A percentile compares a stretch with the other conserved stretches of the same genome.
Evolutionary conservation across 495 filamentous ascomycete species (phyloP).

Genomic region (Trichodelitschia bisporula): DNA sequence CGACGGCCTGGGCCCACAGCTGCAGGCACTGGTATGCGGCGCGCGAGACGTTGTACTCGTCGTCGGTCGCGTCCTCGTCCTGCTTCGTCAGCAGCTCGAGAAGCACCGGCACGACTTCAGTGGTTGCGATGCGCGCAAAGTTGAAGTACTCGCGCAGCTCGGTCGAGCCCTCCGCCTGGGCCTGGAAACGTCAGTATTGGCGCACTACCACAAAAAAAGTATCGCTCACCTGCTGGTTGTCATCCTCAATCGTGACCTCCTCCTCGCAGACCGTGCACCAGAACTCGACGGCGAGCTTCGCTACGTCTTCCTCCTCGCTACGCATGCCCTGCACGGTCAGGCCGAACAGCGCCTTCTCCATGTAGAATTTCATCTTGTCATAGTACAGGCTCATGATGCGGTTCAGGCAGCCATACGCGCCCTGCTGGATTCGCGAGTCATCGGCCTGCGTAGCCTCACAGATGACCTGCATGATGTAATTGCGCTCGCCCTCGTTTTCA

Average conservation of each 20-base stretch:
- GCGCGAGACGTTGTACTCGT: constrained; percentile 90
- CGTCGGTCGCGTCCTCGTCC: constrained; percentile 86
- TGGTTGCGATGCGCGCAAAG: constrained; percentile 70
- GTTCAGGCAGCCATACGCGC: constrained; percentile 90
- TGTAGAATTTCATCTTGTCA: constrained; percentile 98
- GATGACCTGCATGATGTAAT: constrained; percentile 99
- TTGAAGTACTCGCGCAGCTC: constrained; percentile 77
- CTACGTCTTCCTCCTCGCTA: constrained; percentile 87
- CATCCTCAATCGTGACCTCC: constrained; percentile 89
- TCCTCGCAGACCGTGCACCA: constrained; percentile 99
- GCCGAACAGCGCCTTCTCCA: constrained; percentile 98
- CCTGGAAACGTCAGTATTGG: too few relatives aligned
- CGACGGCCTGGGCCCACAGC: constrained; percentile 80
- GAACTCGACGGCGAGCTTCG: constrained; percentile 94
- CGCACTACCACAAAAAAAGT: too few relatives aligned
- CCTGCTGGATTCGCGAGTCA: constrained; percentile 76
- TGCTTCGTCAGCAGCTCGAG: constrained; percentile 77
- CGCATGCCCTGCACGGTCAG: constrained; percentile 99
- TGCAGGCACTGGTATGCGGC: constrained; percentile 92
- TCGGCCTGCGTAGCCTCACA: constrained; percentile 91
- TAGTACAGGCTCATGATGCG: constrained; percentile 96
- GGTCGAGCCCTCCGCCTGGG: constrained; percentile 41
- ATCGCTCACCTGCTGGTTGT: constrained; percentile 61
- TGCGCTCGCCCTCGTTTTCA: constrained; percentile 93
- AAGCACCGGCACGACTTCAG: constrained; percentile 80